Evolutionary conservation across 1,284 basidiomycete genomes (phyloP).

Genomic region (Pseudozyma thailandica): DNA sequence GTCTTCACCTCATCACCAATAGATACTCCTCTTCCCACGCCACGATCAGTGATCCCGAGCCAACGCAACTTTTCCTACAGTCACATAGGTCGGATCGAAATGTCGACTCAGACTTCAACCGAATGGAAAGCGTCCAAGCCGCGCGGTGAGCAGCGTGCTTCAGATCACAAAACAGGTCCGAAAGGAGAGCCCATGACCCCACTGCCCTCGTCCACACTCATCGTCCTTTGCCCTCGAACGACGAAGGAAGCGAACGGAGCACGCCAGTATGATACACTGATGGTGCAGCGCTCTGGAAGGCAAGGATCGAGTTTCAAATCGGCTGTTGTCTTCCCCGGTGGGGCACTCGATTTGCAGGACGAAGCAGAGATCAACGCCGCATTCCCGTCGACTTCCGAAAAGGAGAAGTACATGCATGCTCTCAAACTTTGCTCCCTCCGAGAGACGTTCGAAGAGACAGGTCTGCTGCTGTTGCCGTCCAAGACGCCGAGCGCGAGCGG

Average conservation of each 20-base stretch:
- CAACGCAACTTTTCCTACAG: conserved; percentile 15
- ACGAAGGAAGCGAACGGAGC: conserved; percentile 1
- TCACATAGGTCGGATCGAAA: conserved; percentile 21
- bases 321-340: conserved; percentile 63
- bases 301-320: conserved; percentile 59
- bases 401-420: conserved; percentile 43
- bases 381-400: conserved; percentile 1
- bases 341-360: conserved; percentile 56
- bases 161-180: conserved; percentile 54
- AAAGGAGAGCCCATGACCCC: conserved; percentile 62
- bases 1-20: neutral
- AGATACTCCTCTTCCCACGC: conserved; percentile 22
- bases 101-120: conserved; percentile 17
- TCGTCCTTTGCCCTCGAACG: conserved; percentile 56
- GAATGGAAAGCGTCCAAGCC: conserved; percentile 47
- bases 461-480: conserved; percentile 54
- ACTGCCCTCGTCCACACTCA: conserved; percentile 56
- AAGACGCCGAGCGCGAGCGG: conserved; percentile 11
- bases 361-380: conserved; percentile 40
- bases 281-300: conserved; percentile 57
- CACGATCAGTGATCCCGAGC: neutral
- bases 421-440: conserved; percentile 58
- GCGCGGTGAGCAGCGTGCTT: conserved; percentile 39
- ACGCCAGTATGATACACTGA: conserved; percentile 46
- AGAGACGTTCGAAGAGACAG: conserved; percentile 64